These are phyloP conservation scores for Phytophthora fragariae DNA, from an alignment of 352 stramenopile genomes.

Conservation along the genomic window DNA sequence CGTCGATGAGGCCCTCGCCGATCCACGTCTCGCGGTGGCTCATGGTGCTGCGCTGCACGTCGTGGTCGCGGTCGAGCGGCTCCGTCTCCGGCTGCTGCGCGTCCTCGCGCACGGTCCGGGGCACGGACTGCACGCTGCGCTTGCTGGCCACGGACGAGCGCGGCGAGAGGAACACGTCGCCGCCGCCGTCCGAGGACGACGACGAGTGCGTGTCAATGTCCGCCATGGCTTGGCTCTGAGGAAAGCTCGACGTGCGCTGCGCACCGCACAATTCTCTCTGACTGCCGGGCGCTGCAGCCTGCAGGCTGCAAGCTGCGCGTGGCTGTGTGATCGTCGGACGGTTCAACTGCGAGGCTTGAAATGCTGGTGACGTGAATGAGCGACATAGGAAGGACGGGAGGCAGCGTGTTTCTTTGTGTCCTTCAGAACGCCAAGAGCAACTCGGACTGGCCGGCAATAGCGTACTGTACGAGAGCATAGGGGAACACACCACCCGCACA, in stretches of 20 bases:
- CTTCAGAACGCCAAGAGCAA: not conserved
- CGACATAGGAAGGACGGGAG: not conserved
- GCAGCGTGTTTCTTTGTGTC: conserved; percentile 24
- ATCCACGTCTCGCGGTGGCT: conserved; percentile 72
- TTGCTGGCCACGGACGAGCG: conserved; percentile 39
- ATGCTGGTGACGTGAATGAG: conserved; percentile 2
- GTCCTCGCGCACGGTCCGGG: conserved; percentile 28
- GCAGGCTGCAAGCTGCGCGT: conserved; percentile 5
- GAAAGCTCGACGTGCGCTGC: conserved; percentile 14
- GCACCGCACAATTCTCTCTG: conserved; percentile 36
- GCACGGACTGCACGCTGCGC: conserved; percentile 37
- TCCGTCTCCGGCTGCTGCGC: conserved; percentile 29
- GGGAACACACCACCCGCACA: no score
- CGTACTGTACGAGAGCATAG: no score
- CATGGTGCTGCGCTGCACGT: conserved; percentile 32
- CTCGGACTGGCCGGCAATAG: not conserved
- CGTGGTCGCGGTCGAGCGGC: conserved; percentile 14
- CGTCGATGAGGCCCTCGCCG: conserved; percentile 68
- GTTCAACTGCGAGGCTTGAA: conserved; percentile 19
- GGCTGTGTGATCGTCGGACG: conserved; percentile 26
- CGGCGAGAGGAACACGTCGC: conserved; percentile 42
- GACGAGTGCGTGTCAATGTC: conserved; percentile 43
- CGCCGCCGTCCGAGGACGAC: conserved; percentile 40
- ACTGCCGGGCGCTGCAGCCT: not conserved
- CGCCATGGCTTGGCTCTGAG: conserved; percentile 21